phyloP scores from a whole-genome alignment of 108 stramenopile species.

The Cyclotella choctawhatcheeana region DNA sequence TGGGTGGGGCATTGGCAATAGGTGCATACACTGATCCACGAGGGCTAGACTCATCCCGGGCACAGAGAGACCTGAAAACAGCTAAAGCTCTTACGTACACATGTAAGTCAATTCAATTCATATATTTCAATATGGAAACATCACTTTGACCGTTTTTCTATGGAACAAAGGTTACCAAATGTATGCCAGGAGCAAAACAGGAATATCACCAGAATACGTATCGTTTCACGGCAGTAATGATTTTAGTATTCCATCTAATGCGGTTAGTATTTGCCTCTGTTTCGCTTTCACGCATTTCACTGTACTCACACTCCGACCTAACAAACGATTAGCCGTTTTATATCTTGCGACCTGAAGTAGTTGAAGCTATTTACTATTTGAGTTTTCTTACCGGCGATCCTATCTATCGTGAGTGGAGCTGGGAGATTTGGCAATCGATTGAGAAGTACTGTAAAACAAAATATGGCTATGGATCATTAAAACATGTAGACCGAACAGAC shows the following conservation, averaged over 20 bases:
- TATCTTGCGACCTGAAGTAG: constrained; percentile 60
- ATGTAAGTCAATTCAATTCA: constrained; percentile 42
- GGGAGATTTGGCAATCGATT: constrained; percentile 63
- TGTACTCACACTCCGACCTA: constrained; percentile 14
- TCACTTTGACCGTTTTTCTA: background rate
- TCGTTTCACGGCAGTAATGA: constrained; percentile 40
- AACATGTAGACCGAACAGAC: constrained; percentile 61
- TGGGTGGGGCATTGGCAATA: constrained; percentile 60
- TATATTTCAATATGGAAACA: constrained; percentile 4
- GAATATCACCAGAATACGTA: constrained; percentile 46
- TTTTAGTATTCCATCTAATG: too few relatives aligned
- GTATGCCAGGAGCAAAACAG: constrained; percentile 47
- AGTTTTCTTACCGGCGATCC: constrained; percentile 56
- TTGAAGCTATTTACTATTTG: constrained; percentile 58
- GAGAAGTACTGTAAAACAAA: constrained; percentile 86
- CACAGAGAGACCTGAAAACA: constrained; percentile 58
- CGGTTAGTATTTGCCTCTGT: too few relatives aligned
- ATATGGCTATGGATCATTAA: constrained; percentile 79
- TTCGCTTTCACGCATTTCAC: too few relatives aligned
- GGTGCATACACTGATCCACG: constrained; percentile 68
- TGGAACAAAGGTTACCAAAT: background rate
- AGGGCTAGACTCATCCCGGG: constrained; percentile 40
- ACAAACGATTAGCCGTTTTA: constrained; percentile 64
- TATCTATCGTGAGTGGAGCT: constrained; percentile 58
- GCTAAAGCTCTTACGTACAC: constrained; percentile 58